Percentiles rank a stretch among this genome's conserved stretches.
phyloP scores from a whole-genome alignment of 805 yeast species.

The Cyberlindnera bimundalis region DNA sequence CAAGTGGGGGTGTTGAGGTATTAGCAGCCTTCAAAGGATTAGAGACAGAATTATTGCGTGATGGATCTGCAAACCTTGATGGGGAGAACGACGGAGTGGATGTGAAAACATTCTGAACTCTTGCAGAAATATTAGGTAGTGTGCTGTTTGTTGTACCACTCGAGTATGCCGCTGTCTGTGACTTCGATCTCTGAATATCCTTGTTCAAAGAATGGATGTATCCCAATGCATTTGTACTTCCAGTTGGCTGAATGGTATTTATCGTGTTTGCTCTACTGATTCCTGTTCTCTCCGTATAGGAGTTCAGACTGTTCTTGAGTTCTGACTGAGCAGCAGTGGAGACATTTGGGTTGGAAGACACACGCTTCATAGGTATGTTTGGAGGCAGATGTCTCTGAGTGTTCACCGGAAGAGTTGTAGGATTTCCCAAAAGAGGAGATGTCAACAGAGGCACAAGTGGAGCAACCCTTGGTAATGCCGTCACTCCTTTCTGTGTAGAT shows the following conservation, averaged over 20 bases:
- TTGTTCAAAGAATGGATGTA: slow-evolving; percentile 5
- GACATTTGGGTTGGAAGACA: slow-evolving; percentile 7
- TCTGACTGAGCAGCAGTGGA: slow-evolving; percentile 17
- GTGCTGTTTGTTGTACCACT: not conserved
- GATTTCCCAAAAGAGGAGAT: not conserved
- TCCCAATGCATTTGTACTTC: slow-evolving; percentile 16
- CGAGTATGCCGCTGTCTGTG: not conserved
- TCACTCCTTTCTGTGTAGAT: too few relatives aligned
- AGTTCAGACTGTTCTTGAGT: slow-evolving; percentile 11
- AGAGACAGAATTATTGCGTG: not conserved
- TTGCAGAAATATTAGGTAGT: not conserved
- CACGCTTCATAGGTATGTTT: slow-evolving; percentile 5
- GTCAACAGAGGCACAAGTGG: not conserved
- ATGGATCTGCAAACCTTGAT: slow-evolving; percentile 5
- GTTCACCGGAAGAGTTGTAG: not conserved
- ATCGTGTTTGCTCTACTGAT: slow-evolving; percentile 13
- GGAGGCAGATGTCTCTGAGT: not conserved
- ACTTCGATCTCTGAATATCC: slow-evolving; percentile 3
- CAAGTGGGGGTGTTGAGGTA: not conserved
- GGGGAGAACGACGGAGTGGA: slow-evolving; percentile 5
- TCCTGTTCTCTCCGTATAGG: slow-evolving; percentile 3
- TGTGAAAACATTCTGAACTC: not conserved
- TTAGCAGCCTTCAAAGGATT: not conserved
- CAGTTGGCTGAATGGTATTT: not conserved
- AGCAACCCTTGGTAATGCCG: not conserved